Evolutionary conservation across 768 basidiomycete genomes (phyloP).

Genomic region (Lentinula sp.): DNA sequence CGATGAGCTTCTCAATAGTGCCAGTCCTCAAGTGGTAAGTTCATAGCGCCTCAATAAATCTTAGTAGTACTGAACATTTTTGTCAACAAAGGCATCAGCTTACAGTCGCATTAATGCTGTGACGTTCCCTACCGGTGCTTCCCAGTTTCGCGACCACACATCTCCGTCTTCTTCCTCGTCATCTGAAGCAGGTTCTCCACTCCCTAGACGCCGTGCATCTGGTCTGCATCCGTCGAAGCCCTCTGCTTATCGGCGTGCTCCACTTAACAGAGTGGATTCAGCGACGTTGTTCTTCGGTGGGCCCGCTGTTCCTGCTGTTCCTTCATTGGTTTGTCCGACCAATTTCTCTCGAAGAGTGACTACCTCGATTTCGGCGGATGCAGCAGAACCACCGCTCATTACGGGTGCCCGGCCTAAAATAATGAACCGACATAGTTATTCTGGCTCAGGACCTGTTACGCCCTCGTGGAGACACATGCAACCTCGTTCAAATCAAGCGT

Average conservation of each 20-base stretch:
- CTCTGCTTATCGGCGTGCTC: constrained; percentile 19
- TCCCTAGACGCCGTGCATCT: constrained; percentile 46
- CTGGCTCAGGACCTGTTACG: constrained; percentile 35
- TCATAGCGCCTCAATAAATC: neutral
- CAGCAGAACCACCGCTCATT: constrained; percentile 7
- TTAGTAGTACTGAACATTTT: neutral
- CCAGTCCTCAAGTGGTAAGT: constrained; percentile 39
- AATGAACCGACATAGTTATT: constrained; percentile 60
- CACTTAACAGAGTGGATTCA: constrained; percentile 47
- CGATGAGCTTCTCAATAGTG: constrained; percentile 51
- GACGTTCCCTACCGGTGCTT: constrained; percentile 33
- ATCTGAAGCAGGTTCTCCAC: constrained; percentile 46
- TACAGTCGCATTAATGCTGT: constrained; percentile 27
- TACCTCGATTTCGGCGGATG: constrained; percentile 17
- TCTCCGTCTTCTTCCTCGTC: constrained; percentile 35
- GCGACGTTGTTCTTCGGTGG: constrained; percentile 64
- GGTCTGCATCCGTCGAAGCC: constrained; percentile 24
- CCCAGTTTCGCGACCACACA: constrained; percentile 30
- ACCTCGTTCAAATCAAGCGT: constrained; percentile 29
- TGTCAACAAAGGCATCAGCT: neutral
- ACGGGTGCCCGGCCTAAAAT: constrained; percentile 22
- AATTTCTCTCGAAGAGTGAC: constrained; percentile 23
- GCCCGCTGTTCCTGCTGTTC: constrained; percentile 32
- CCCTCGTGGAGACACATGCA: constrained; percentile 36
- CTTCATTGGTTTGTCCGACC: constrained; percentile 8